A percentile compares a stretch with the other conserved stretches of the same genome.
Conservation (phyloP, 345 rosid genomes). For the Dovyalis caffra region DNA sequence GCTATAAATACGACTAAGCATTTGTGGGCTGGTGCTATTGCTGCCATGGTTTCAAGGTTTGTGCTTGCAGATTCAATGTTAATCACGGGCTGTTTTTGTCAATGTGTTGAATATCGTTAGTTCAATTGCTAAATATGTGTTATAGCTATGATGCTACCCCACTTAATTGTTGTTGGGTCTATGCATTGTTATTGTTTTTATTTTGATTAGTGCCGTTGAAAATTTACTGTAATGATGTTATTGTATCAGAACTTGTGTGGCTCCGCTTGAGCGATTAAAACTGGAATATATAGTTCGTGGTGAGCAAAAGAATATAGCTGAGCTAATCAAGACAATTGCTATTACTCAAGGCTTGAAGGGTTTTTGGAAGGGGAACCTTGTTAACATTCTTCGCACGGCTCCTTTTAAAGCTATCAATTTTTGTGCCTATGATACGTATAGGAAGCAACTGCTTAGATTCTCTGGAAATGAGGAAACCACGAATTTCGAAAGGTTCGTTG, state of each 20-base stretch:
- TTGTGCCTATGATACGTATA: slow-evolving; percentile 67
- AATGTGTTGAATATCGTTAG: no score
- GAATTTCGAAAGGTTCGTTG: slow-evolving; percentile 65
- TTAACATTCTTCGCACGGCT: slow-evolving; percentile 71
- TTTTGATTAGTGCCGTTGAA: slow-evolving; percentile 10
- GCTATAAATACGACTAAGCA: slow-evolving; percentile 54
- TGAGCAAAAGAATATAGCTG: slow-evolving; percentile 51
- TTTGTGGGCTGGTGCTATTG: slow-evolving; percentile 80
- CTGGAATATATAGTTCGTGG: slow-evolving; percentile 76
- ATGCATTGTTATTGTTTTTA: background rate
- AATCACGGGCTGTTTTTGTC: no score
- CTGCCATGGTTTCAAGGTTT: slow-evolving; percentile 81
- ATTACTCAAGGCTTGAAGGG: slow-evolving; percentile 60
- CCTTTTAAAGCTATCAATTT: slow-evolving; percentile 78
- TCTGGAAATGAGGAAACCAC: slow-evolving; percentile 62
- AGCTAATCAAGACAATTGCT: slow-evolving; percentile 53
- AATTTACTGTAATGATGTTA: no score
- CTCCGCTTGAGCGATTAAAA: slow-evolving; percentile 76
- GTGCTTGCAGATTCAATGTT: background rate
- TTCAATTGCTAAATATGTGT: no score
- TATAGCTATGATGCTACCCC: no score
- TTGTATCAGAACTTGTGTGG: slow-evolving; percentile 60
- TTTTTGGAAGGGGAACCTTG: slow-evolving; percentile 75
- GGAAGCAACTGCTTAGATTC: slow-evolving; percentile 57
- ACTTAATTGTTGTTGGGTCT: background rate